phyloP scores from a whole-genome alignment of 495 filamentous ascomycete genomes.

The Xylaria longipes region DNA sequence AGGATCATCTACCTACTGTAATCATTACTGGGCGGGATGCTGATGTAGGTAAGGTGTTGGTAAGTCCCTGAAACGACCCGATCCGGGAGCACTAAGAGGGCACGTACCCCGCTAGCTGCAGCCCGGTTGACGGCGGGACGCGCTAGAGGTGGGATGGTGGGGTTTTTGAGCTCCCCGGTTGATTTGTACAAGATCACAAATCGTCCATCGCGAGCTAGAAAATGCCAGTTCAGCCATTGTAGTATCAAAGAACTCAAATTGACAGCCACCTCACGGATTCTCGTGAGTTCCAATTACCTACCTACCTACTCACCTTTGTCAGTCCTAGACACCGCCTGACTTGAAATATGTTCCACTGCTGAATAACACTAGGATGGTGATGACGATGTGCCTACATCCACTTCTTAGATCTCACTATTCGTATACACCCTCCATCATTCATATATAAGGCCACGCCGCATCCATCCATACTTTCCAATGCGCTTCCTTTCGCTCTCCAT shows the following conservation, averaged over 20 bases:
- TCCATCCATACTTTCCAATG: conserved; percentile 32
- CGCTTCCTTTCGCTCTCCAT: conserved; percentile 40
- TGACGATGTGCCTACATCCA: background rate
- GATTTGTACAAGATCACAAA: conserved; percentile 30
- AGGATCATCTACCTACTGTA: background rate
- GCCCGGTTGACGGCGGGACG: background rate
- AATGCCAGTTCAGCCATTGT: background rate
- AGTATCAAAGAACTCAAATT: conserved; percentile 9
- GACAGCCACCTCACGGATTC: conserved; percentile 1
- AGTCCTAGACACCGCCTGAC: background rate
- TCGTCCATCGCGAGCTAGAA: conserved; percentile 8
- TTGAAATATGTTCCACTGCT: conserved; percentile 2
- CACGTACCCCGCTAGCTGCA: conserved; percentile 4
- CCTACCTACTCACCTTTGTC: background rate
- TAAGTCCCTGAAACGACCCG: conserved; percentile 4
- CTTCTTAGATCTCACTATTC: conserved; percentile 3
- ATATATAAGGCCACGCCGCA: conserved; percentile 23
- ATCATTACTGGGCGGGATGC: background rate
- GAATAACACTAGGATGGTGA: background rate
- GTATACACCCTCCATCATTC: background rate
- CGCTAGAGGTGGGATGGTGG: conserved; percentile 24
- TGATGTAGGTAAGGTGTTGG: conserved; percentile 28
- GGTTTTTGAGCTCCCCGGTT: conserved; percentile 11
- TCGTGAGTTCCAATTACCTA: background rate
- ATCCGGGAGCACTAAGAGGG: background rate